Percentiles rank a stretch among this genome's conserved stretches.
These are phyloP conservation scores for Fusarium chaquense DNA, from an alignment of 2,329 filamentous ascomycete genomes.

Conservation along the genomic window DNA sequence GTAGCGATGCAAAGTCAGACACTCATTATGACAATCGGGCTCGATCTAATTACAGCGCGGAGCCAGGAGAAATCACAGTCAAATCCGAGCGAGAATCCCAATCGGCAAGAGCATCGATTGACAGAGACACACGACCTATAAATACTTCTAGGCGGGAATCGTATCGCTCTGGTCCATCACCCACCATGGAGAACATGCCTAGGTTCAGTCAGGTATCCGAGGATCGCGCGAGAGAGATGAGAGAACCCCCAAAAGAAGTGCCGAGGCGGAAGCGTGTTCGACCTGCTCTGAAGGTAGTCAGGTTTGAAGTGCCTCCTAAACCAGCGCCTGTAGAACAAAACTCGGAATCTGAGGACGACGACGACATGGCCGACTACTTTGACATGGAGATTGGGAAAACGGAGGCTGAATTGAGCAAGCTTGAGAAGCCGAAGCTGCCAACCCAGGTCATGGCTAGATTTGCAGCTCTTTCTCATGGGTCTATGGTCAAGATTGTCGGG, in stretches of 20 bases:
- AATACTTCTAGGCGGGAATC: conserved; percentile 34
- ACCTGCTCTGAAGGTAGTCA: conserved; percentile 51
- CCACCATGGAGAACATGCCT: conserved; percentile 39
- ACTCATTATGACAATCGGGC: conserved; percentile 54
- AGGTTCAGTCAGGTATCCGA: conserved; percentile 29
- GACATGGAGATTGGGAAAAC: conserved; percentile 65
- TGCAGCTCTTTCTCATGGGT: conserved; percentile 61
- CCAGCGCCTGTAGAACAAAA: conserved; percentile 49
- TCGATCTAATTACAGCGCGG: conserved; percentile 58
- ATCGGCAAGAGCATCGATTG: conserved; percentile 47
- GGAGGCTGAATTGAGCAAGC: conserved; percentile 61
- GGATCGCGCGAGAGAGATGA: conserved; percentile 25
- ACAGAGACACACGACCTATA: conserved; percentile 38
- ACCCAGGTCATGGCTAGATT: conserved; percentile 60
- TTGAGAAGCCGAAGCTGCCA: conserved; percentile 57
- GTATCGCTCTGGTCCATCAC: conserved; percentile 40
- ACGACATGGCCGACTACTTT: conserved; percentile 69
- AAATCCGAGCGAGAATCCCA: conserved; percentile 57
- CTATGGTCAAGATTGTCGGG: conserved; percentile 61
- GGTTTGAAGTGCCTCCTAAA: conserved; percentile 57
- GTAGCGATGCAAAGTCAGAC: conserved; percentile 65
- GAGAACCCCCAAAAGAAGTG: conserved; percentile 27
- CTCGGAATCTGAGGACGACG: conserved; percentile 68
- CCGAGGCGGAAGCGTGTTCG: conserved; percentile 46
- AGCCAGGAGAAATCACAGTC: conserved; percentile 61